Conservation (phyloP, 192 early-diverging fungal genomes). For the Coemansia sp. region DNA sequence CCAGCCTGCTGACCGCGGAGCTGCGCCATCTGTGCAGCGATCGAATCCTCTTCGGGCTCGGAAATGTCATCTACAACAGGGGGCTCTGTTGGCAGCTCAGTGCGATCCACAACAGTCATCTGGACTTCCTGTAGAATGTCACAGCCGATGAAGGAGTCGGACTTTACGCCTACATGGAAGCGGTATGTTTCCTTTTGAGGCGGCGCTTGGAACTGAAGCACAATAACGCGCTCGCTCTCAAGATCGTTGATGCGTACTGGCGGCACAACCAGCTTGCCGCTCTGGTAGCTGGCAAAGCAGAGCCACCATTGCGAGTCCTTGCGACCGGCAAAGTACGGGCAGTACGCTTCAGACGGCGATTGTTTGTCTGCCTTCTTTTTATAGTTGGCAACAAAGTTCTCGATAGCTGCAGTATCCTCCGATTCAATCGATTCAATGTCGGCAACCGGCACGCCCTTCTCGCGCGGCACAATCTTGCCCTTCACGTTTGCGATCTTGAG, state of each 20-base stretch:
- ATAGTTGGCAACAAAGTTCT: constrained; percentile 36
- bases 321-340: constrained; percentile 57
- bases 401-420: constrained; percentile 35
- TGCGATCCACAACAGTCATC: constrained; percentile 69
- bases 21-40: constrained; percentile 94
- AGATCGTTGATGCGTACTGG: constrained; percentile 78
- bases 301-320: constrained; percentile 92
- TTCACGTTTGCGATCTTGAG: constrained; percentile 34
- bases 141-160: constrained; percentile 81
- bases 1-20: constrained; percentile 71
- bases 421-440: constrained; percentile 56
- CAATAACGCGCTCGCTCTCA: constrained; percentile 62
- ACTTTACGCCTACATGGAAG: constrained; percentile 82
- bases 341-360: constrained; percentile 47
- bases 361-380: constrained; percentile 24
- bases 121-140: constrained; percentile 79
- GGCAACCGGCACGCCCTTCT: constrained; percentile 20
- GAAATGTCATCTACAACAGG: constrained; percentile 86
- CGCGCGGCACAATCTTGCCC: constrained; percentile 24
- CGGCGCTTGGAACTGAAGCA: constrained; percentile 93
- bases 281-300: constrained; percentile 80
- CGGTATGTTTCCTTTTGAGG: constrained; percentile 78
- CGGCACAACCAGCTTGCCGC: constrained; percentile 77
- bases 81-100: constrained; percentile 70
- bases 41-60: constrained; percentile 93